Conservation (phyloP, 306 rosid genomes). For the Dryas alaskensis region DNA sequence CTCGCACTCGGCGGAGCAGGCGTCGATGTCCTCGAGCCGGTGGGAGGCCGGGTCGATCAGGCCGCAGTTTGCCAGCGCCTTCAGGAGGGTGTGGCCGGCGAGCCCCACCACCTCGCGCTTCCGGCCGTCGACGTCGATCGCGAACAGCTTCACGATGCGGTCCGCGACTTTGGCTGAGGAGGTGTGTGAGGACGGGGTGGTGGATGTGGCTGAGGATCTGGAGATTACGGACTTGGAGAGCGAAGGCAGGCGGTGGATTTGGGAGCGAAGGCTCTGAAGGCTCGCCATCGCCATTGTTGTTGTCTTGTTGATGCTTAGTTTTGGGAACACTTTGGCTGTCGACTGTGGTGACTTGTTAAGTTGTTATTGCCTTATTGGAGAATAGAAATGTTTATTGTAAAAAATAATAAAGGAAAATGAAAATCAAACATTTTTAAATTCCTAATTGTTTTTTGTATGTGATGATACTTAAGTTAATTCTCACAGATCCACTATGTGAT, state of each 20-base stretch:
- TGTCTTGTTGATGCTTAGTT: background rate
- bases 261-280: constrained; percentile 42
- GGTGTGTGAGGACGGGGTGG: constrained; percentile 27
- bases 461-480: too few relatives aligned
- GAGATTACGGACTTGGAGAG: constrained; percentile 57
- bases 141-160: constrained; percentile 72
- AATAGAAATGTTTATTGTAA: background rate
- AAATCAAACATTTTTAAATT: background rate
- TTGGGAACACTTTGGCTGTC: background rate
- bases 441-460: too few relatives aligned
- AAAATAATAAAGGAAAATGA: background rate
- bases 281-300: constrained; percentile 61
- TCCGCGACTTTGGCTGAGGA: constrained; percentile 63
- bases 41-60: constrained; percentile 86
- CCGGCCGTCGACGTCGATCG: constrained; percentile 66
- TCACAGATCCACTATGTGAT: too few relatives aligned
- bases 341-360: background rate
- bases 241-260: constrained; percentile 49
- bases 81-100: constrained; percentile 78
- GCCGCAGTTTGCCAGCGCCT: constrained; percentile 64
- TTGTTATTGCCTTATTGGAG: too few relatives aligned
- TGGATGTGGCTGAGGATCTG: constrained; percentile 40
- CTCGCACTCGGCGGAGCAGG: constrained; percentile 92
- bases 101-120: constrained; percentile 75
- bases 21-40: constrained; percentile 87